These are phyloP conservation scores for Ciborinia camelliae DNA, from an alignment of 2,329 filamentous ascomycete species.

Conservation along the genomic window DNA sequence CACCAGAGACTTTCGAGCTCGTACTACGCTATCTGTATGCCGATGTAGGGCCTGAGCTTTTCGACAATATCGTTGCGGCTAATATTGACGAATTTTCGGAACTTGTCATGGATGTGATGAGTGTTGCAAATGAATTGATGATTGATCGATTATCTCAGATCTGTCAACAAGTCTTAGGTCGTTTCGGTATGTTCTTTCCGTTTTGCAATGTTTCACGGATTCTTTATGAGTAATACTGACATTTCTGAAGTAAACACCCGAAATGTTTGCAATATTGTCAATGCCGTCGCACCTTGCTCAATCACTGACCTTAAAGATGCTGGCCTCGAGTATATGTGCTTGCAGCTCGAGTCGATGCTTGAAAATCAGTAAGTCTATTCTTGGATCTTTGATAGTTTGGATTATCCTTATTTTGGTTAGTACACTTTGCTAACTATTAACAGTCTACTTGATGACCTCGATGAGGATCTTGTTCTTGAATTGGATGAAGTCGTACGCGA, in stretches of 20 bases:
- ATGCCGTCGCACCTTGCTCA: constrained; percentile 79
- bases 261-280: constrained; percentile 82
- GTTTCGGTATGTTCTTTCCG: constrained; percentile 55
- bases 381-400: not conserved
- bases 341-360: constrained; percentile 87
- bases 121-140: constrained; percentile 91
- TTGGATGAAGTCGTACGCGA: constrained; percentile 76
- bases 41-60: constrained; percentile 75
- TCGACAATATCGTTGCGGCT: constrained; percentile 68
- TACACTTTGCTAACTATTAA: not conserved
- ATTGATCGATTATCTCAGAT: constrained; percentile 84
- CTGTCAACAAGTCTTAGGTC: constrained; percentile 80
- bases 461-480: constrained; percentile 76
- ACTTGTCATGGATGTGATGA: constrained; percentile 85
- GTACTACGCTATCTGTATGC: constrained; percentile 81
- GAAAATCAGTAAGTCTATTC: constrained; percentile 61
- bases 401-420: not conserved
- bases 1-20: constrained; percentile 68
- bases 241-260: constrained; percentile 62
- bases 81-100: constrained; percentile 83
- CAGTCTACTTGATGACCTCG: constrained; percentile 72
- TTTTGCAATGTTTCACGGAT: not conserved
- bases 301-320: constrained; percentile 84
- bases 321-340: constrained; percentile 83
- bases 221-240: constrained; percentile 24